Evolutionary conservation across 805 yeast genomes (phyloP).

Genomic region (Yamadazyma tumulicola): DNA sequence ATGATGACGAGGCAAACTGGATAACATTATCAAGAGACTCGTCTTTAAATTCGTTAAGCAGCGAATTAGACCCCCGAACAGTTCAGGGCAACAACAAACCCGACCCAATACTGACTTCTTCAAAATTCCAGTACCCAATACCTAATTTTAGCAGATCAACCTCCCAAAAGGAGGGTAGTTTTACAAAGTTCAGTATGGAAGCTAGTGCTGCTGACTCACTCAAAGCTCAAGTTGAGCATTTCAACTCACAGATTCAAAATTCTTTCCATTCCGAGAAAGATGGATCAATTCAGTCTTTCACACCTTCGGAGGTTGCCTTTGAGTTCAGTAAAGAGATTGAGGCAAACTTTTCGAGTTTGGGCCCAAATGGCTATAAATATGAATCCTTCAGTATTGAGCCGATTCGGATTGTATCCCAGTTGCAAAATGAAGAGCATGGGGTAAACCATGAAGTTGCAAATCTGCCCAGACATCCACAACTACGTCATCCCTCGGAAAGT

Average conservation of each 20-base stretch:
- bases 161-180: constrained; percentile 7
- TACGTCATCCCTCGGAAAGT: not conserved
- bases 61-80: not conserved
- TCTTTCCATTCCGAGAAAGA: constrained; percentile 9
- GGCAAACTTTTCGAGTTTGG: constrained; percentile 9
- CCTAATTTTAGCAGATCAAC: constrained; percentile 3
- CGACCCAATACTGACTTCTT: not conserved
- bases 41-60: constrained; percentile 10
- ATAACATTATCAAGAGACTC: constrained; percentile 18
- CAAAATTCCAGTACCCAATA: constrained; percentile 4
- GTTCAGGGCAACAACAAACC: not conserved
- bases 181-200: constrained; percentile 10
- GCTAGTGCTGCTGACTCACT: constrained; percentile 14
- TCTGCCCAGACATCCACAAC: not conserved
- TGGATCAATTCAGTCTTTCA: constrained; percentile 21
- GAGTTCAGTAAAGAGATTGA: constrained; percentile 28
- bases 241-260: constrained; percentile 10
- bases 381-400: no score
- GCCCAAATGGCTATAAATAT: constrained; percentile 9
- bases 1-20: constrained; percentile 24
- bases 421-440: not conserved
- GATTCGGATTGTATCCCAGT: not conserved
- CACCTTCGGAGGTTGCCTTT: constrained; percentile 23
- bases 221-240: constrained; percentile 9
- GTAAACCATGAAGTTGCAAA: not conserved